These are phyloP conservation scores for Stachybotrys chlorohalonatus DNA, from an alignment of 2,329 filamentous ascomycete genomes.

Conservation along the genomic window DNA sequence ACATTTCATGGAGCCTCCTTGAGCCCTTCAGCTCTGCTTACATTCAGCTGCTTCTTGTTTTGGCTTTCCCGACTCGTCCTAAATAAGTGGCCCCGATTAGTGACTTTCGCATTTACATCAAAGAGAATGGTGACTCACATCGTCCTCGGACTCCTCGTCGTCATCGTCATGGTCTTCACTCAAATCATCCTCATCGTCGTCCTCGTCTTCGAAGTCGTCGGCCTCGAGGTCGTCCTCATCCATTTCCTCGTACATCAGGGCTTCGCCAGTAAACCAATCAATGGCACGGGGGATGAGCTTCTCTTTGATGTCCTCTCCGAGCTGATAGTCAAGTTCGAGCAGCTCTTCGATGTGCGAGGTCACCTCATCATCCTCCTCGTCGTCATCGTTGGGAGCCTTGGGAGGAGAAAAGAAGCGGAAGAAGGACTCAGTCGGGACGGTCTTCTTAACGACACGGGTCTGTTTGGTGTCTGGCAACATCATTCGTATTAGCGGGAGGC, in stretches of 20 bases:
- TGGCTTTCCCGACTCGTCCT: conserved; percentile 83
- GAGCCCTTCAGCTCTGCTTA: conserved; percentile 71
- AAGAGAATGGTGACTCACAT: conserved; percentile 38
- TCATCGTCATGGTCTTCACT: conserved; percentile 83
- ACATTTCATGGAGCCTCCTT: conserved; percentile 18
- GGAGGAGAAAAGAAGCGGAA: conserved; percentile 99
- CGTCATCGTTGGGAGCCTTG: conserved; percentile 67
- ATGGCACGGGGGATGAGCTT: conserved; percentile 97
- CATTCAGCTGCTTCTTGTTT: conserved; percentile 93
- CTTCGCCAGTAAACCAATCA: conserved; percentile 99
- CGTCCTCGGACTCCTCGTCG: conserved; percentile 70
- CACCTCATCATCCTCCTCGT: conserved; percentile 60
- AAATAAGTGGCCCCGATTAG: background rate
- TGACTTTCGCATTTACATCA: conserved; percentile 4
- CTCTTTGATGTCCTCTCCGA: conserved; percentile 99
- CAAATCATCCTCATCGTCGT: conserved; percentile 82
- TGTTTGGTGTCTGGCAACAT: conserved; percentile 82
- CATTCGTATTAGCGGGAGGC: background rate
- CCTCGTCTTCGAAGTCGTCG: conserved; percentile 81
- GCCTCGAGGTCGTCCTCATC: conserved; percentile 75
- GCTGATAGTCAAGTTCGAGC: conserved; percentile 95
- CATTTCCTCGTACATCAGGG: conserved; percentile 90
- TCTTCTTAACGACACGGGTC: conserved; percentile 98
- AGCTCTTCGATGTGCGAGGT: conserved; percentile 93
- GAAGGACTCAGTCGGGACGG: conserved; percentile 96